phyloP scores from a whole-genome alignment of 1,284 basidiomycete species.

The Mycena sp. region DNA sequence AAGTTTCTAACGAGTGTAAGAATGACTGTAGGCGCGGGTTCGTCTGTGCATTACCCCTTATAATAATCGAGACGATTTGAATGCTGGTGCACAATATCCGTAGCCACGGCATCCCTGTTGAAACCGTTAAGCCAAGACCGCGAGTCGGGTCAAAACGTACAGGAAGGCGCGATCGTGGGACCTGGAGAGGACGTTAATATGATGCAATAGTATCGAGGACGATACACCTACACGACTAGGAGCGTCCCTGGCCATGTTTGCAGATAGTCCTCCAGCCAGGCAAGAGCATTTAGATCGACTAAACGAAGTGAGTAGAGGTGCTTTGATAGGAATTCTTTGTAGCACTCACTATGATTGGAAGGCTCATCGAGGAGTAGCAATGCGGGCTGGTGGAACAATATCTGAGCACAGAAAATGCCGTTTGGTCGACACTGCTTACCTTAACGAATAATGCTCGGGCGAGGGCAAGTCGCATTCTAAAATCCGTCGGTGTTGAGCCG shows the following conservation, averaged over 20 bases:
- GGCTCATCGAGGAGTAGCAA: conserved; percentile 94
- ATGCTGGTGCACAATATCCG: conserved; percentile 97
- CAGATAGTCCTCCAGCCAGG: conserved; percentile 95
- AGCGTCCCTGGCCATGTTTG: conserved; percentile 96
- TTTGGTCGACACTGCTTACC: conserved; percentile 54
- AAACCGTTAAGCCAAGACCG: conserved; percentile 2
- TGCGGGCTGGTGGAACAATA: conserved; percentile 60
- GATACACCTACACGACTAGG: conserved; percentile 83
- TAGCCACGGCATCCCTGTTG: conserved; percentile 88
- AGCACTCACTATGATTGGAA: conserved; percentile 89
- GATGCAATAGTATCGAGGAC: background rate
- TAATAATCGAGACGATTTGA: conserved; percentile 95
- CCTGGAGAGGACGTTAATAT: conserved; percentile 45
- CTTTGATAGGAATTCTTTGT: background rate
- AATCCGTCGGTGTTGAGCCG: conserved; percentile 8
- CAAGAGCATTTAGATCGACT: conserved; percentile 86
- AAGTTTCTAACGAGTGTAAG: conserved; percentile 82
- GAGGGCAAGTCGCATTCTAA: conserved; percentile 84
- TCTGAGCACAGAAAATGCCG: background rate
- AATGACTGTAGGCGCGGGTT: background rate
- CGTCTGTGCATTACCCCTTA: conserved; percentile 69
- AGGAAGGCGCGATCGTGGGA: conserved; percentile 99
- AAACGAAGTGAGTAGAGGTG: conserved; percentile 27
- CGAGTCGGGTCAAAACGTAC: conserved; percentile 48
- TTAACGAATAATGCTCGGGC: conserved; percentile 96